Evolutionary conservation across 345 rosid genomes (phyloP), one percentile per base, ranked within the genome.

Genomic region (Salix purpurea): DNA sequence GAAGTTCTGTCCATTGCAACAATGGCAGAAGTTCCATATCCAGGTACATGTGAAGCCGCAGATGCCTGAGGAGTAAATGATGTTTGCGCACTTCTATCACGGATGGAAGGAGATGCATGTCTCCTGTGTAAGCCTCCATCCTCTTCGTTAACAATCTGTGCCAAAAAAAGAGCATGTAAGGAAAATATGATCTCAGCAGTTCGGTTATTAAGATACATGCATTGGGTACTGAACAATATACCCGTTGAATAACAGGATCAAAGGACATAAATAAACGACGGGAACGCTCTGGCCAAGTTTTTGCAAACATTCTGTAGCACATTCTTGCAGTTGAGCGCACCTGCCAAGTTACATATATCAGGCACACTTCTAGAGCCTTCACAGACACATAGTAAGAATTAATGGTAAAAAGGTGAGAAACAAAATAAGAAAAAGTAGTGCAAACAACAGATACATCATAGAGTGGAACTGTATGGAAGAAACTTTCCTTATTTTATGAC

Each of bases 281-380:
- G n/a, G 99, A 92, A 68, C 98, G 97, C 77, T 92, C 98, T 48
- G 98, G 98, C 99, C 99, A 96, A 24, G 99, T 96, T 84, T 92
- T 96, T 75, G 97, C 87, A 85, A 93, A 96, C 94, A 96, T 85
- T 86, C 97, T 88, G 84, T 96, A 96, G 91, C 99, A 96, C 94
- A 89, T 96, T 85, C 99, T 88, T 71, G 99, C 97, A 76, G 91
- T 93, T 70, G 99, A 89, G 69, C 99, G 86, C 39, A 96, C 99
- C 99, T 96, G 90, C 76, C 74, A 84, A 72, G 74, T 76, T 71
- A 50, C 37, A 73, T 2, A 64, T 6, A 32, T 39, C 34, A 52
- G 34, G 61, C 42, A 70, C 42, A 26, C 26, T n/a, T 39, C 12
- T 44, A 23, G 15, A 28, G 28, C 28, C 75, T 21, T 60, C 5